Evolutionary conservation across 2,329 filamentous ascomycete species (phyloP), one percentile per base, ranked within the genome.

Genomic region (Sarocladiaceae sp.): DNA sequence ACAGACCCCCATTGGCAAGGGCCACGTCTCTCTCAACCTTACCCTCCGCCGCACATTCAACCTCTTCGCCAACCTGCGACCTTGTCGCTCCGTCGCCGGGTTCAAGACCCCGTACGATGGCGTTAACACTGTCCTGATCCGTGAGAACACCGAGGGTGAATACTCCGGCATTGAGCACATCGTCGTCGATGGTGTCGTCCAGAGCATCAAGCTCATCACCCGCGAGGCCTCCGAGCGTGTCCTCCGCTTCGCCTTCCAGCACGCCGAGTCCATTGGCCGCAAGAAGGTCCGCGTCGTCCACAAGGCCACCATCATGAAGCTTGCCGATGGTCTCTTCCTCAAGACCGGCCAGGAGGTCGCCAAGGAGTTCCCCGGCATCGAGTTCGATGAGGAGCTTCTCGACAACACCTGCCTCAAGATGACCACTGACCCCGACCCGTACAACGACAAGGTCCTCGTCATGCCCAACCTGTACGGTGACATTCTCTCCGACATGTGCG

Each of bases 231-330:
- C 85, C 60, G 94, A 99, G 84, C 88, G 94, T 64, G 94, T 99
- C 52, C 84, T 97, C 61, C 87, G 92, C 69, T 99, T 91, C 73
- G 94, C 95, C 65, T 99, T 99, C 86, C 93, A 99, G 78, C 91
- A 99, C 71, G 94, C 94, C 62, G 82, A 94, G 73, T 84, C 90
- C 63, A 88, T 97, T 67, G 91, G 92, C 75, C 89, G 90, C 80
- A 92, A 85, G 71, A 97, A 97, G 88, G 93, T 97, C 66, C 90
- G 92, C 67, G 93, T 91, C 55, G 92, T 97, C 58, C 94, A 99
- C 88, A 99, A 99, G 84, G 94, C 94, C 71, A 97, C 94, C 69
- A 99, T 99, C 79, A 99, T 99, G 94, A 99, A 99, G 86, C 96
- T 97, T 90, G 93, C 88, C 69, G 94, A 99, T 72, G 94, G 94